A percentile compares a stretch with the other conserved stretches of the same genome.
Conservation (phyloP, 352 stramenopile species). For the Pythium insidiosum region DNA sequence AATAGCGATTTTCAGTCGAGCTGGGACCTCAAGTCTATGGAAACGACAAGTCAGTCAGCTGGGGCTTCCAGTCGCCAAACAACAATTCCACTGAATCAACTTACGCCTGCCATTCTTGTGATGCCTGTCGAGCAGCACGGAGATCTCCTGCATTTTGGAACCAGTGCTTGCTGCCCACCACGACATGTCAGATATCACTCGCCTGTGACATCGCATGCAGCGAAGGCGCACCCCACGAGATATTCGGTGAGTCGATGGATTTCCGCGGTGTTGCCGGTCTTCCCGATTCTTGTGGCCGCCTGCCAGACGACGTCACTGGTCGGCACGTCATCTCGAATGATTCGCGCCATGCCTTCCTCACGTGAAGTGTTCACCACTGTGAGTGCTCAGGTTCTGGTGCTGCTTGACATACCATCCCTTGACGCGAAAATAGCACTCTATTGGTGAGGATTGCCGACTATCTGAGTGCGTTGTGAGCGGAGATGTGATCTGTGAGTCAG, state of each 20-base stretch:
- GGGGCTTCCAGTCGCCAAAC: neutral
- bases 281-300: conserved; percentile 48
- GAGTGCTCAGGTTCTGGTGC: too few species aligned
- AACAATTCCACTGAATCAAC: too few species aligned
- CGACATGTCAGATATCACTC: neutral
- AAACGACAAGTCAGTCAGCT: neutral
- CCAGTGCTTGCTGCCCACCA: conserved; percentile 39
- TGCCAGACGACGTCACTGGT: conserved; percentile 38
- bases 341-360: too few species aligned
- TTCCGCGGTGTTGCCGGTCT: conserved; percentile 30
- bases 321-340: conserved; percentile 13
- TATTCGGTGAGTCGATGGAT: conserved; percentile 55
- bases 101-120: conserved; percentile 47
- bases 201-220: neutral
- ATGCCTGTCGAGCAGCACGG: conserved; percentile 26
- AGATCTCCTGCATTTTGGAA: conserved; percentile 56
- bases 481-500: too few species aligned
- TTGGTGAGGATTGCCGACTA: too few species aligned
- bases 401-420: too few species aligned
- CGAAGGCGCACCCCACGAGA: conserved; percentile 32
- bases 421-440: too few species aligned
- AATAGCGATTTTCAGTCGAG: conserved; percentile 53
- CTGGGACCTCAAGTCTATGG: conserved; percentile 37
- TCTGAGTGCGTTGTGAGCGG: too few species aligned
- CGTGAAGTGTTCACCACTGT: too few species aligned